Base-by-base conservation (phyloP, 305 asterid species). In the Petunia hybrid region DNA sequence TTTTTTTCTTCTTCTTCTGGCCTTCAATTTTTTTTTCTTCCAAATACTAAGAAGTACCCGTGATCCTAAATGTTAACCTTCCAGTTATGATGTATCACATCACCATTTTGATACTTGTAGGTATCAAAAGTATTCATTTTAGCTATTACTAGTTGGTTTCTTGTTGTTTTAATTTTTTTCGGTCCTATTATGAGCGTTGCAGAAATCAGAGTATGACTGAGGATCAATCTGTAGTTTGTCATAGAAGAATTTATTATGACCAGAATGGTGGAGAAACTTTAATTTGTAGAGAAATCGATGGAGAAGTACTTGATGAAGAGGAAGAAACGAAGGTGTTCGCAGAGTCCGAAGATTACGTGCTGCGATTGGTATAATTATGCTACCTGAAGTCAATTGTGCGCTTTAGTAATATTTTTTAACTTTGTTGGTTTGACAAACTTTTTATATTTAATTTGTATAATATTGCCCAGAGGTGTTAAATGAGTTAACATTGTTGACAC, bases 121-220 rank as follows among this genome's bases (percentile, higher is more conserved):
- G 78, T 48, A 62, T 35, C 35, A 8, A 73, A n/a, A 73, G 78
- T 73, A 45, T 73, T 73, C 60, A 48, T 73, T 71, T 9, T 35
- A 71, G 77, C 77, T 71, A 71, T 48, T 73, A n/a, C 35, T 62
- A 35, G 43, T 56, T 71, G 42, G 31, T 5, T 45, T 31, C 43
- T 35, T 71, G 31, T 48, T 48, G 35, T 35, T 51, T 70, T 73
- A 12, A 48, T 73, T 73, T 46, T n/a, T 65, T 68, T 55, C 56
- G 38, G 51, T 64, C 77, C 64, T 79, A 65, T 64, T 4, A 14
- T 63, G 46, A n/a, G 16, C 48, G 64, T 67, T 85, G 83, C 90
- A 97, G 99, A 91, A 97, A 97, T 82, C 99, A 94, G 84, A 94
- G 98, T 84, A 97, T 97, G 99, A 90, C 97, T n/a, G 99, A 97